phyloP scores from a whole-genome alignment of 192 early-diverging fungal species.

The Coemansia sp. region DNA sequence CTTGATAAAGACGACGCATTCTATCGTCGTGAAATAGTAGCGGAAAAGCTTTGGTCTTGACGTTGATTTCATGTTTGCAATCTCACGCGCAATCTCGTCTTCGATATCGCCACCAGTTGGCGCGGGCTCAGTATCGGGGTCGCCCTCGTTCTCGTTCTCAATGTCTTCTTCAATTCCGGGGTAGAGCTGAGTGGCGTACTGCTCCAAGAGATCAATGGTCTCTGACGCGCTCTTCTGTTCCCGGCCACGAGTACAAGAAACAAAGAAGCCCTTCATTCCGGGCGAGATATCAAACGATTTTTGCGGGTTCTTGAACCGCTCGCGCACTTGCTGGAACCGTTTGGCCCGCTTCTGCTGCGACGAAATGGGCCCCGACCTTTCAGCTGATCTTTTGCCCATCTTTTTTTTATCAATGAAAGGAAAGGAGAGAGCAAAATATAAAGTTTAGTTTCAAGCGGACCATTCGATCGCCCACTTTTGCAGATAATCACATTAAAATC shows the following conservation, averaged over 20 bases:
- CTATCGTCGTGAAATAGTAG: constrained; percentile 48
- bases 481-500: background rate
- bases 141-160: constrained; percentile 23
- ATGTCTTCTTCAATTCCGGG: constrained; percentile 47
- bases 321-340: constrained; percentile 40
- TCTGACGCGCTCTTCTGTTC: constrained; percentile 50
- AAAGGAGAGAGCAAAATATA: background rate
- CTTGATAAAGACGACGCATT: constrained; percentile 53
- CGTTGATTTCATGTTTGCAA: constrained; percentile 46
- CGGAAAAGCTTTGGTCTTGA: constrained; percentile 39
- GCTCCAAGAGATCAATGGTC: constrained; percentile 51
- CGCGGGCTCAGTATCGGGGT: background rate
- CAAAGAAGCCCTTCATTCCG: constrained; percentile 56
- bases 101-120: constrained; percentile 36
- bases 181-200: constrained; percentile 46
- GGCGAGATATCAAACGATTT: constrained; percentile 53
- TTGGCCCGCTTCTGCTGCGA: constrained; percentile 48
- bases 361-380: constrained; percentile 23
- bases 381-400: constrained; percentile 37
- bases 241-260: constrained; percentile 42
- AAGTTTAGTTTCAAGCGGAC: background rate
- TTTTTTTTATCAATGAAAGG: background rate
- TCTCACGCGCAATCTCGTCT: constrained; percentile 53
- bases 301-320: constrained; percentile 46
- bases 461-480: background rate